Evolutionary conservation across 805 yeast genomes (phyloP), one percentile per base, ranked within the genome.

Genomic region (Clavispora santaluciae): DNA sequence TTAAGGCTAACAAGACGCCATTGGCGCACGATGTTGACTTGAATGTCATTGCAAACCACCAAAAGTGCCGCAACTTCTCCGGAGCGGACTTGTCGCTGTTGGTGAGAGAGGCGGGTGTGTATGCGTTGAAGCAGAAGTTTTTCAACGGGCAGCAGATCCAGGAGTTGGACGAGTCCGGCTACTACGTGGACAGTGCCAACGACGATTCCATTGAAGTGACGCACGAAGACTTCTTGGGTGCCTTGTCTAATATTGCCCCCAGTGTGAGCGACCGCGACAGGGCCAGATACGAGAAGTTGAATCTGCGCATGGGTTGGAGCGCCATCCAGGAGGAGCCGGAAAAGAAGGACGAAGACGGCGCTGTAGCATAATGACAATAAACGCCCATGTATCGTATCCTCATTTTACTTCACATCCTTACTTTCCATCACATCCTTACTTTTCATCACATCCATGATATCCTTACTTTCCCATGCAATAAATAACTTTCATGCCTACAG

Each of bases 41-140:
- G 26, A 55, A 56, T 2, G 48, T 60, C 0, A 70, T 91, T 39
- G 89, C 95, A 0, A 71, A 74, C 28, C 95, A 88, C 61, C 83
- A 77, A 46, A 75, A 90, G 51, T 85, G 96, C 64, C 73, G 86
- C 46, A 91, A 88, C 64, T 93, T 87, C 59, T 85, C 95, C 3
- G 99, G 99, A 58, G 99, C 99, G 0, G 99, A 93, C 70, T 72
- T 93, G 42, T 88, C 95, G 1, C 88, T 96, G 3, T 66, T 93
- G 42, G 91, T 86, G 1, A 75, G 96, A 54, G 98, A 93, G 57
- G 95, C 98, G n/a, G 89, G 95, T 50, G 93, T 89, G 5, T 66
- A 78, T 38, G 95, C 97, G 1, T 72, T 90, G 60, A 85, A 88
- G 59, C 79, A 81, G 60, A 81, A 75, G 52, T 82, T 85, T 49